Percentiles rank a stretch among this genome's conserved stretches.
Evolutionary conservation across 176 grass and related monocot species (phyloP).

Genomic region (Triticum dicoccoides): DNA sequence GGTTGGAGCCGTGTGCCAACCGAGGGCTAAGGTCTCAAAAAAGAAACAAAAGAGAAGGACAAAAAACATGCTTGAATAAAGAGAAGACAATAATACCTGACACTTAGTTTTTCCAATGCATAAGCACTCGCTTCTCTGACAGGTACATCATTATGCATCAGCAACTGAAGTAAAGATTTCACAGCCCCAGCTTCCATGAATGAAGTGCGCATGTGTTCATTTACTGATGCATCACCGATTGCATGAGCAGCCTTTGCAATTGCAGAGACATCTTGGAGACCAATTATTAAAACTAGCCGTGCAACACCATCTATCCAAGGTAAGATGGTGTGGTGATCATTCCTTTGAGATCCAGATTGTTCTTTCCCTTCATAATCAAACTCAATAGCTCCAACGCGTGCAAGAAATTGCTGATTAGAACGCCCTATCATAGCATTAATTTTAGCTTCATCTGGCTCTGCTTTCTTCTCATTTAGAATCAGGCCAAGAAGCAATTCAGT

Average conservation of each 20-base stretch:
- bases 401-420: constrained; percentile 78
- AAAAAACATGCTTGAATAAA: constrained; percentile 11
- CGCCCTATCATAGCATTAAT: constrained; percentile 69
- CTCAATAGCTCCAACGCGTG: constrained; percentile 69
- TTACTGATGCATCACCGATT: constrained; percentile 59
- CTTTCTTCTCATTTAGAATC: constrained; percentile 41
- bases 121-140: constrained; percentile 47
- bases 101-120: constrained; percentile 62
- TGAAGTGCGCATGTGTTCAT: constrained; percentile 60
- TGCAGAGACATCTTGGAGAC: constrained; percentile 59
- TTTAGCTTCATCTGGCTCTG: constrained; percentile 47
- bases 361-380: constrained; percentile 52
- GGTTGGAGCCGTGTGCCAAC: no score
- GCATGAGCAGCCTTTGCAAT: constrained; percentile 58
- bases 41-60: no score
- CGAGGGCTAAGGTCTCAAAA: no score
- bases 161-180: constrained; percentile 54
- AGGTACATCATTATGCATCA: constrained; percentile 42
- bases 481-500: constrained; percentile 75
- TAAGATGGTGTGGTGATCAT: constrained; percentile 61
- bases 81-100: constrained; percentile 38
- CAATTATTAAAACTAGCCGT: constrained; percentile 67
- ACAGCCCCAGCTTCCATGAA: constrained; percentile 73
- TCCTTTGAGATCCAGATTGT: constrained; percentile 38
- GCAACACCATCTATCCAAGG: constrained; percentile 69